Percentiles rank a stretch among this genome's conserved stretches.
phyloP scores from a whole-genome alignment of 2,329 filamentous ascomycete species.

The Arthrobotrys musiformis region DNA sequence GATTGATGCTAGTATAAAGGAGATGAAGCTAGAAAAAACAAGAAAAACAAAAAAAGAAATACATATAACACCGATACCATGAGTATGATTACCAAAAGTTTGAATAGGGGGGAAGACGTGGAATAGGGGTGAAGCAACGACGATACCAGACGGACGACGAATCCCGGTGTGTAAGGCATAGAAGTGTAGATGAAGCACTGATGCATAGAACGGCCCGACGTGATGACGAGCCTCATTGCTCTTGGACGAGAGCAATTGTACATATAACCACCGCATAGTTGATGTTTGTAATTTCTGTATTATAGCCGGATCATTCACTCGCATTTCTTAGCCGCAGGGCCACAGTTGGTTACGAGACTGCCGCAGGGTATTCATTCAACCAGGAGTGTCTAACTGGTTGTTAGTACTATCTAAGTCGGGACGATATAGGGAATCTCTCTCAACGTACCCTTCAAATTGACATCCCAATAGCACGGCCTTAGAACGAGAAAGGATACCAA shows the following conservation, averaged over 20 bases:
- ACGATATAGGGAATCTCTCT: background rate
- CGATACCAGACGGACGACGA: background rate
- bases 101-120: background rate
- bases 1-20: conserved; percentile 11
- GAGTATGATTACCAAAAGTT: background rate
- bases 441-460: background rate
- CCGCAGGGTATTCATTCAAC: too few relatives aligned
- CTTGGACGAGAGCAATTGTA: conserved; percentile 4
- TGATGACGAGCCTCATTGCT: background rate
- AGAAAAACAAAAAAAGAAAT: background rate
- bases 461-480: background rate
- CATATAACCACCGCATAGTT: background rate
- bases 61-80: background rate
- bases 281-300: conserved; percentile 9
- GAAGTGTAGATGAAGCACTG: background rate
- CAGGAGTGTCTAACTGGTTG: background rate
- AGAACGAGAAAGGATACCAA: too few relatives aligned
- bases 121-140: background rate
- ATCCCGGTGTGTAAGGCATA: background rate
- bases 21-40: background rate
- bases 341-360: too few relatives aligned
- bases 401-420: background rate
- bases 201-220: background rate
- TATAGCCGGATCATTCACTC: conserved; percentile 5
- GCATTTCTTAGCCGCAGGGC: background rate